Evolutionary conservation across 768 basidiomycete genomes (phyloP).

Genomic region (Suillus subalutaceus): DNA sequence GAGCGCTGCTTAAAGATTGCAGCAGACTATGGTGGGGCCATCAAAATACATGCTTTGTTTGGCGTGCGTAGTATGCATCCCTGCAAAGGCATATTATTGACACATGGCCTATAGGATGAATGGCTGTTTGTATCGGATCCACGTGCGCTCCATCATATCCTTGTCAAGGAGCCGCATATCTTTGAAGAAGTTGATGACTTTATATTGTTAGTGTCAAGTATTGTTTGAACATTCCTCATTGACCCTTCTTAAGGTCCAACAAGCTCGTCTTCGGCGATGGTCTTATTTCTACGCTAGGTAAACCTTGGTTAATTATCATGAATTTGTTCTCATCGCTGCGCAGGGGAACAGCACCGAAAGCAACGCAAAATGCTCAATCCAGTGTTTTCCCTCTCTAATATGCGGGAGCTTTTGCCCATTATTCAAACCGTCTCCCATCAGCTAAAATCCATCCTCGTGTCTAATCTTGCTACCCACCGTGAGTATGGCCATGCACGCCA

Average conservation of each 20-base stretch:
- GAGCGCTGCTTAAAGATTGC: slow-evolving; percentile 15
- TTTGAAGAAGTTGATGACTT: slow-evolving; percentile 24
- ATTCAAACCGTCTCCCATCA: slow-evolving; percentile 22
- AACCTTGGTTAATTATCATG: too few species aligned
- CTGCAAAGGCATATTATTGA: slow-evolving; percentile 28
- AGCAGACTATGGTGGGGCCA: slow-evolving; percentile 24
- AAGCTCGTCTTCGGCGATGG: slow-evolving; percentile 29
- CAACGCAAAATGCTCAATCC: slow-evolving; percentile 12
- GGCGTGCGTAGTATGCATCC: slow-evolving; percentile 19
- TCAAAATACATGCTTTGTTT: slow-evolving; percentile 27
- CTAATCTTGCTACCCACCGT: neutral
- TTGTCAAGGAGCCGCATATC: slow-evolving; percentile 28
- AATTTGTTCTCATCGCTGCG: slow-evolving; percentile 2
- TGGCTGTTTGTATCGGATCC: slow-evolving; percentile 24
- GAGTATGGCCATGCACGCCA: neutral
- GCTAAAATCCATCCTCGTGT: neutral
- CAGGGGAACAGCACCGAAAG: slow-evolving; percentile 10
- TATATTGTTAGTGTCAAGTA: slow-evolving; percentile 18
- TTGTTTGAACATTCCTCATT: neutral
- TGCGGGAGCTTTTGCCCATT: slow-evolving; percentile 10
- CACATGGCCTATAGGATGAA: slow-evolving; percentile 13
- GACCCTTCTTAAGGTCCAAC: neutral
- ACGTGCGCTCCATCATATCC: slow-evolving; percentile 28
- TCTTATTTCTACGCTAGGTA: slow-evolving; percentile 29
- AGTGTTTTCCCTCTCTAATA: slow-evolving; percentile 8